phyloP scores from a whole-genome alignment of 257 asterid genomes.

The Scutellaria baicalensis region DNA sequence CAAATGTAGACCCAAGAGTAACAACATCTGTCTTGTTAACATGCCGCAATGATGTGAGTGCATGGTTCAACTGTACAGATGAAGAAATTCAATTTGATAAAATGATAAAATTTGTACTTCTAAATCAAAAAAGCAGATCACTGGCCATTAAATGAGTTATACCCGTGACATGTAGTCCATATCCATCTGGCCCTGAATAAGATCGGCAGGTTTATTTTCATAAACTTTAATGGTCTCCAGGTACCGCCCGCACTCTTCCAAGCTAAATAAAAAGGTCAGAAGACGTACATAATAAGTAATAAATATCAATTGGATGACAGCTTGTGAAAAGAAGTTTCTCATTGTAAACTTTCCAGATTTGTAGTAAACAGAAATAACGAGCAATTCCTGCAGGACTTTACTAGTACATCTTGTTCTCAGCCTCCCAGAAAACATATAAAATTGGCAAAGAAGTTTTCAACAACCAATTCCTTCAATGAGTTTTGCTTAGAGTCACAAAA shows the following conservation, averaged over 20 bases:
- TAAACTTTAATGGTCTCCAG: constrained; percentile 93
- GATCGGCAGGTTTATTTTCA: constrained; percentile 93
- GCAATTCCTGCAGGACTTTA: background rate
- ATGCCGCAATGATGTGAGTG: constrained; percentile 85
- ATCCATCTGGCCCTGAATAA: constrained; percentile 98
- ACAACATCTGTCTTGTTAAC: constrained; percentile 98
- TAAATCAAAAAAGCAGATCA: background rate
- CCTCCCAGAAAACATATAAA: background rate
- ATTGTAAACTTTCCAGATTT: background rate
- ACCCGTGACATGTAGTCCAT: constrained; percentile 90
- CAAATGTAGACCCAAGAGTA: constrained; percentile 95
- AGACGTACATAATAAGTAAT: background rate
- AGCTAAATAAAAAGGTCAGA: constrained; percentile 31
- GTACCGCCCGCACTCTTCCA: constrained; percentile 98
- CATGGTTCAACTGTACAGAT: constrained; percentile 58
- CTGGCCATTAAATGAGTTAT: constrained; percentile 11
- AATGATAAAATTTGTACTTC: constrained; percentile 2
- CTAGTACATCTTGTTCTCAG: background rate
- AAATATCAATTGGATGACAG: background rate
- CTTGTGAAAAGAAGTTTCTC: background rate
- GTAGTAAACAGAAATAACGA: background rate
- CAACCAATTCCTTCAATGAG: background rate
- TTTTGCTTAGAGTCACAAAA: background rate
- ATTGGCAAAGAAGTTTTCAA: background rate
- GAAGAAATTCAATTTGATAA: constrained; percentile 9